Evolutionary conservation across 176 grass and related monocot genomes (phyloP).

Genomic region (Lolium perenne): DNA sequence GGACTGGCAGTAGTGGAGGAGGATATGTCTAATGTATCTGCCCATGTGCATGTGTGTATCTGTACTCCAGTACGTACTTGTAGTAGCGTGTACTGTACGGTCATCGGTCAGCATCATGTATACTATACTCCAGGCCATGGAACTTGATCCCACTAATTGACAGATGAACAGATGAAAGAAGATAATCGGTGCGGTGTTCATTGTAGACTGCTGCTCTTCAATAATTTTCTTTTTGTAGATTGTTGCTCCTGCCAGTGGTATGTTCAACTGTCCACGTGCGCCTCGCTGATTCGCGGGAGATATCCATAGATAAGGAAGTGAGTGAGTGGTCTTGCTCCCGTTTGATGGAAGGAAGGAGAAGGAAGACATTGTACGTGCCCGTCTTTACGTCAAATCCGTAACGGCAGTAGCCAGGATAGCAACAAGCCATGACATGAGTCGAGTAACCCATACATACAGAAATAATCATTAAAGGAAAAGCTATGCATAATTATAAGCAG

Average conservation of each 20-base stretch:
- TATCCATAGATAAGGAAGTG: conserved; percentile 29
- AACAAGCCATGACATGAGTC: conserved; percentile 1
- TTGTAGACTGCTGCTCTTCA: background rate
- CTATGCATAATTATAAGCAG: conserved; percentile 23
- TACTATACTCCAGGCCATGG: background rate
- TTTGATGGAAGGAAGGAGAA: conserved; percentile 31
- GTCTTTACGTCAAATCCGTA: conserved; percentile 59
- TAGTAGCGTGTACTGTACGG: background rate
- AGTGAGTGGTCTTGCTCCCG: conserved; percentile 15
- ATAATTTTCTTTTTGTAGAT: background rate
- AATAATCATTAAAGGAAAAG: conserved; percentile 36
- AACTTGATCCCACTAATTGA: background rate
- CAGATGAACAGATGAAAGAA: background rate
- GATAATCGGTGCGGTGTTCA: background rate
- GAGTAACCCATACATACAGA: background rate
- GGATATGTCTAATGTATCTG: conserved; percentile 18
- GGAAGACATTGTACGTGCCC: conserved; percentile 37
- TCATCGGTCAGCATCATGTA: conserved; percentile 21
- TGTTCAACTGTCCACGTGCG: conserved; percentile 36
- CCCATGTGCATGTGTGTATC: background rate
- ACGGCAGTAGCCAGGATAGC: background rate
- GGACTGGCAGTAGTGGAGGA: conserved; percentile 14
- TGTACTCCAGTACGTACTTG: too few relatives aligned
- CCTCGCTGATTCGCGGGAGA: conserved; percentile 27
- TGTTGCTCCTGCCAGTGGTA: background rate